A percentile compares a stretch with the other conserved stretches of the same genome.
These are phyloP conservation scores for Seiridium unicorne DNA, from an alignment of 2,329 filamentous ascomycete species.

Conservation along the genomic window DNA sequence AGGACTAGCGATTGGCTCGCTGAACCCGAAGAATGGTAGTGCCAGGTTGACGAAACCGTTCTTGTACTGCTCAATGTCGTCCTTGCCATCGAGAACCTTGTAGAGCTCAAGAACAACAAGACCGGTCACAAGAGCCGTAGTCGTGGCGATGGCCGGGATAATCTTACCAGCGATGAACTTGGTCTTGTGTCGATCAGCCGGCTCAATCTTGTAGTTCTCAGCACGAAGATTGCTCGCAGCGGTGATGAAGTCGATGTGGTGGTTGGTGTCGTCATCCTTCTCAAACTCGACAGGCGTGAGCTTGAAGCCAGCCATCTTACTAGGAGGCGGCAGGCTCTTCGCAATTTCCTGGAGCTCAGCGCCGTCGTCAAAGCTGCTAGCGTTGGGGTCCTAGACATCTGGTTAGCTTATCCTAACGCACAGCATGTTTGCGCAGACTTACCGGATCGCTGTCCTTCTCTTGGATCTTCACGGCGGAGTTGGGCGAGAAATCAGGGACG, in stretches of 20 bases:
- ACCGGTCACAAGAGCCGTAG: slow-evolving; percentile 91
- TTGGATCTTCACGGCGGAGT: slow-evolving; percentile 91
- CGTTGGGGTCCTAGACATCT: slow-evolving; percentile 70
- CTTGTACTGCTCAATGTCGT: slow-evolving; percentile 98
- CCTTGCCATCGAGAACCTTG: slow-evolving; percentile 95
- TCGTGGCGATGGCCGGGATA: slow-evolving; percentile 96
- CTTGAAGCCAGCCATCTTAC: slow-evolving; percentile 82
- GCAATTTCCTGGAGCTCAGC: slow-evolving; percentile 74
- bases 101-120: slow-evolving; percentile 89
- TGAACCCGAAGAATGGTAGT: slow-evolving; percentile 96
- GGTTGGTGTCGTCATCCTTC: slow-evolving; percentile 97
- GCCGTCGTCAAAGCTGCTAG: slow-evolving; percentile 67
- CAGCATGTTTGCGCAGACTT: slow-evolving; percentile 29
- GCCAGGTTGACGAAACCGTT: slow-evolving; percentile 98
- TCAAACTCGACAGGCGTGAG: slow-evolving; percentile 93
- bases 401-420: slow-evolving; percentile 12
- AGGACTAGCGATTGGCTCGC: slow-evolving; percentile 89
- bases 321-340: slow-evolving; percentile 72
- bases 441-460: slow-evolving; percentile 89
- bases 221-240: slow-evolving; percentile 94
- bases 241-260: slow-evolving; percentile 99
- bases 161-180: slow-evolving; percentile 99
- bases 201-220: slow-evolving; percentile 95
- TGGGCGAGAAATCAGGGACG: slow-evolving; percentile 90
- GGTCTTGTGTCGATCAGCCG: slow-evolving; percentile 92